Evolutionary conservation across 139 green algal genomes (phyloP), one percentile per base, ranked within the genome.

Genomic region (Chloropicon primus): DNA sequence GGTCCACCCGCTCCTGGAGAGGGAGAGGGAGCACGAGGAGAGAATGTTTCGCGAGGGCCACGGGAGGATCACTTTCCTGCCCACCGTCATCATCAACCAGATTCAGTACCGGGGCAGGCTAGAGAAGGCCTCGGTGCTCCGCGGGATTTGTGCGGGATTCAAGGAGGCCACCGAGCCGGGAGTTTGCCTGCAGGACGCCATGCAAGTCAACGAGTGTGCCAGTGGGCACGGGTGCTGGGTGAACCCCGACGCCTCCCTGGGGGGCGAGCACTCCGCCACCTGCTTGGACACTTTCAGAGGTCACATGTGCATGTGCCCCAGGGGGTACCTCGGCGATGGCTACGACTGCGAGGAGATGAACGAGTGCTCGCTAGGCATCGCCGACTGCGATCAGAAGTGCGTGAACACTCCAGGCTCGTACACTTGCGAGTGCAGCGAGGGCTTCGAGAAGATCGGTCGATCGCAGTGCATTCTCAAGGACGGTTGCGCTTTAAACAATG

Each of bases 41-140:
- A n/a, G 76, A 80, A 84, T 71, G 86, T 85, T 54, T 41, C 79
- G 24, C 76, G 77, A 2, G 53, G 76, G 24, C 17, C 77, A 79
- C 3, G 22, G 71, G 54, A 80, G 91, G 76, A 87, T 97, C 1
- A 89, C 88, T 74, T 93, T 97, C 77, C 78, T 96, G 76, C 94
- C 94, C 29, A 96, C 92, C 2, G 84, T 98, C 22, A 84, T 93
- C 53, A 89, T 97, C 85, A 97, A 98, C 84, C 77, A 87, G 0
- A 76, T 72, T 27, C 93, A 97, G 85, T 98, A 97, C 87, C 81
- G 94, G 0, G 94, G 91, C 28, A 87, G 83, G 53, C 81, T 94
- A 29, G 80, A 87, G 24, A 73, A 76, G 21, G 53, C 28, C 21
- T 54, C 88, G 22, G 91, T 98, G 22, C 85, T 96, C 62, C 87